phyloP scores from a whole-genome alignment of 1,284 basidiomycete genomes.

The Rhodotorula glutinis region DNA sequence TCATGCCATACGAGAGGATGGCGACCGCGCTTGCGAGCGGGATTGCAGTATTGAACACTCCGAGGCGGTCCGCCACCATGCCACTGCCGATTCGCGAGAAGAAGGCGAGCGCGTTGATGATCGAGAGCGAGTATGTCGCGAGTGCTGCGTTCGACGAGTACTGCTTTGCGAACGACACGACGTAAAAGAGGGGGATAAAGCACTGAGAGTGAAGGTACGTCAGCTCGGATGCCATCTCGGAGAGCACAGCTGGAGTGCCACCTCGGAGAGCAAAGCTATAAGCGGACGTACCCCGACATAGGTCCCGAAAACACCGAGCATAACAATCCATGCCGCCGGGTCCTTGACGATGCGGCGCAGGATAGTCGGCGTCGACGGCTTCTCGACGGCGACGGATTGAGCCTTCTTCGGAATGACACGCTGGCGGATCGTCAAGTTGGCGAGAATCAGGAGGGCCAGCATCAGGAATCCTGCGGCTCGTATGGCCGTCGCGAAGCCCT shows the following conservation, averaged over 20 bases:
- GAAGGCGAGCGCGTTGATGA: constrained; percentile 34
- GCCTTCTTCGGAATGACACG: constrained; percentile 1
- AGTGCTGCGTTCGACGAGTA: constrained; percentile 6
- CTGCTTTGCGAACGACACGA: constrained; percentile 8
- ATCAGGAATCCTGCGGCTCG: constrained; percentile 30
- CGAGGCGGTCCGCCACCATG: constrained; percentile 30
- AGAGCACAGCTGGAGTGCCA: too few species aligned
- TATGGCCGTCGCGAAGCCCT: constrained; percentile 21
- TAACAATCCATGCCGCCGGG: constrained; percentile 23
- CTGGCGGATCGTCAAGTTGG: constrained; percentile 33
- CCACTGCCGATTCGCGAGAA: constrained; percentile 27
- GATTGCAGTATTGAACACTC: constrained; percentile 28
- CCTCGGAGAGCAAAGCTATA: too few species aligned
- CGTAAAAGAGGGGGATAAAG: constrained; percentile 30
- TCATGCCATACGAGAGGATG: constrained; percentile 25
- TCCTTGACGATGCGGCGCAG: constrained; percentile 20
- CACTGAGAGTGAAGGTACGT: too few species aligned
- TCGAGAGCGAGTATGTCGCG: constrained; percentile 28
- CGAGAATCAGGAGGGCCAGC: constrained; percentile 24
- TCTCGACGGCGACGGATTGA: background rate
- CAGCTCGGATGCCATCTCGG: too few species aligned
- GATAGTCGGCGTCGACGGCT: background rate
- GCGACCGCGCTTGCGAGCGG: constrained; percentile 24
- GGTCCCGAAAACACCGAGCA: constrained; percentile 20
- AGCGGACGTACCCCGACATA: constrained; percentile 1